A percentile compares a stretch with the other conserved stretches of the same genome.
Conservation (phyloP, 1,284 basidiomycete species). For the Irpex lacteus region DNA sequence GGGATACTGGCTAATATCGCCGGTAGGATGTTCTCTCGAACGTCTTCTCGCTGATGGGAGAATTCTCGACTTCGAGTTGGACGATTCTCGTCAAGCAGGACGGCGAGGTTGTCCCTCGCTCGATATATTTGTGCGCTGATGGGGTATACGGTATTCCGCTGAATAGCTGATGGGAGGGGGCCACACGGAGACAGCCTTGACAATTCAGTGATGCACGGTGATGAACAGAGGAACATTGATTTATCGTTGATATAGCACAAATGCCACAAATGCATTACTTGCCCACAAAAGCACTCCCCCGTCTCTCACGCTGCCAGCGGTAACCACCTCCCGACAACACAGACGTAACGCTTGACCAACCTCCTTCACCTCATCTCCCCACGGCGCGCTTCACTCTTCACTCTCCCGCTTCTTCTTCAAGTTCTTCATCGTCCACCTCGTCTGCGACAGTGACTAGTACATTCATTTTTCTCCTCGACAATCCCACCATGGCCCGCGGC, state of each 20-base stretch:
- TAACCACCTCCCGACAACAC: not conserved
- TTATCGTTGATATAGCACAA: not conserved
- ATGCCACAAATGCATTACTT: not conserved
- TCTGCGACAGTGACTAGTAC: not conserved
- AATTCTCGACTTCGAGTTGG: too few relatives aligned
- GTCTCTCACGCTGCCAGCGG: not conserved
- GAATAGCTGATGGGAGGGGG: too few relatives aligned
- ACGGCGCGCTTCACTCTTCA: not conserved
- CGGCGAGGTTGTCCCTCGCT: too few relatives aligned
- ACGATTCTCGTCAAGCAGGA: too few relatives aligned
- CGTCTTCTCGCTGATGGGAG: too few relatives aligned
- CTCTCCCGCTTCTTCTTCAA: not conserved
- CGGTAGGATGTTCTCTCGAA: too few relatives aligned
- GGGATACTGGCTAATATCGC: too few relatives aligned
- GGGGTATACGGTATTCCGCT: not conserved
- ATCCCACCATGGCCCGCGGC: not conserved
- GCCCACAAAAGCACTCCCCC: not conserved
- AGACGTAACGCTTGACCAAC: not conserved
- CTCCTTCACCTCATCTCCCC: not conserved
- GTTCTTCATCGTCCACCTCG: not conserved
- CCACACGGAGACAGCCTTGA: not conserved
- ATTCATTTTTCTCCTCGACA: not conserved
- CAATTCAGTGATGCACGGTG: conserved; percentile 2
- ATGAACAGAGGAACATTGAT: too few relatives aligned
- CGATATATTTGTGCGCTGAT: too few relatives aligned